These are phyloP conservation scores for Neurospora sp. DNA, from an alignment of 2,329 filamentous ascomycete species.

Conservation along the genomic window DNA sequence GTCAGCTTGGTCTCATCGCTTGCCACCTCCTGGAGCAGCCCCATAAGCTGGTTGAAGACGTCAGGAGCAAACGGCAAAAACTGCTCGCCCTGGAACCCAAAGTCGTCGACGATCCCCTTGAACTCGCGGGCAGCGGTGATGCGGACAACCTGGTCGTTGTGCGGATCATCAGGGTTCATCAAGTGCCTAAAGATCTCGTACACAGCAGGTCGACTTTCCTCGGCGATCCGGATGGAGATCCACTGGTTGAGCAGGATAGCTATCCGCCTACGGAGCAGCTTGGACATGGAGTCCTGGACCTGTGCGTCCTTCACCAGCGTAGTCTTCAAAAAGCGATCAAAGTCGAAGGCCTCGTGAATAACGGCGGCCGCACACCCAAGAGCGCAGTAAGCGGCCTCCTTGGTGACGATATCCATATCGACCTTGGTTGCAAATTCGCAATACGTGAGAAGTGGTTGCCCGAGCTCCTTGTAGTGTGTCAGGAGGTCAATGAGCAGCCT, in stretches of 20 bases:
- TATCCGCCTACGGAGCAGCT: constrained; percentile 76
- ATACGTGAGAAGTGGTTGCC: constrained; percentile 70
- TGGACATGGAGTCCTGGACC: constrained; percentile 50
- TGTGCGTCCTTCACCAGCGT: constrained; percentile 75
- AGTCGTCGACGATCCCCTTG: constrained; percentile 70
- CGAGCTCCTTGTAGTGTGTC: constrained; percentile 76
- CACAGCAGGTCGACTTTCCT: constrained; percentile 59
- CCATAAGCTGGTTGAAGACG: constrained; percentile 63
- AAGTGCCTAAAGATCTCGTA: constrained; percentile 88
- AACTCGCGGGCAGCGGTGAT: constrained; percentile 85
- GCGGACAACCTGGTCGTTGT: constrained; percentile 85
- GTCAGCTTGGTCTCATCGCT: constrained; percentile 84
- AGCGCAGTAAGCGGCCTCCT: constrained; percentile 91
- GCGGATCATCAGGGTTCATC: constrained; percentile 62
- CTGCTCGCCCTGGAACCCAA: constrained; percentile 63
- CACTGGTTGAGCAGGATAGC: constrained; percentile 85
- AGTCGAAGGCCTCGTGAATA: constrained; percentile 67
- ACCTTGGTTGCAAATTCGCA: constrained; percentile 68
- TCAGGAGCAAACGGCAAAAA: constrained; percentile 72
- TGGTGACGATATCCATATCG: constrained; percentile 61
- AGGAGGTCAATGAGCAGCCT: constrained; percentile 88
- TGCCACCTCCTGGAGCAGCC: constrained; percentile 69
- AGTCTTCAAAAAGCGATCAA: constrained; percentile 66
- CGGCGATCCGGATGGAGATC: constrained; percentile 68
- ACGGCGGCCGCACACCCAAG: constrained; percentile 78